These are phyloP conservation scores for Cryptococcus sp. DNA, from an alignment of 1,284 basidiomycete species.

Conservation along the genomic window DNA sequence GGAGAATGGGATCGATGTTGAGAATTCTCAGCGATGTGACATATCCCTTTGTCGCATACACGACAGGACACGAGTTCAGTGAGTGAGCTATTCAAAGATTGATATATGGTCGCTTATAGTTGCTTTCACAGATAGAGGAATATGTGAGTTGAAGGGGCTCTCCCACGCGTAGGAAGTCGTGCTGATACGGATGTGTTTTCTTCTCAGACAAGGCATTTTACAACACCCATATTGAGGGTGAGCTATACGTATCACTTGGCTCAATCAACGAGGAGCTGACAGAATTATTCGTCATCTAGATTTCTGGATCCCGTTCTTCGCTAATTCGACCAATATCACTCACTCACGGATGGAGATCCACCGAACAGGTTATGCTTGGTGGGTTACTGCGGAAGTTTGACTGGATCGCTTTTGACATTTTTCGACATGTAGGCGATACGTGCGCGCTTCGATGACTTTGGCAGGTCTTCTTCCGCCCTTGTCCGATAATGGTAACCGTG, in stretches of 20 bases:
- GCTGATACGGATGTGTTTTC: constrained; percentile 5
- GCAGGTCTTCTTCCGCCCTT: constrained; percentile 93
- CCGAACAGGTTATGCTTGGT: constrained; percentile 92
- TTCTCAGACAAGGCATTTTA: constrained; percentile 64
- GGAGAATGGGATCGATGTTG: constrained; percentile 91
- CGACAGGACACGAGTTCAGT: constrained; percentile 89
- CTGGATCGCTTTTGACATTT: constrained; percentile 7
- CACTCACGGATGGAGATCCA: constrained; percentile 97
- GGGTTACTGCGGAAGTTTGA: constrained; percentile 40
- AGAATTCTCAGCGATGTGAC: constrained; percentile 92
- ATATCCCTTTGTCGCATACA: constrained; percentile 96
- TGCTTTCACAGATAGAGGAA: constrained; percentile 42
- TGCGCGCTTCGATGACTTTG: constrained; percentile 95
- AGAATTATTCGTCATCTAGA: constrained; percentile 58
- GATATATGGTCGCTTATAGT: constrained; percentile 16
- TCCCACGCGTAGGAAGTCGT: constrained; percentile 59
- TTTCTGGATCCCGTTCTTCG: constrained; percentile 99
- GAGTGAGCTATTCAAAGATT: constrained; percentile 15
- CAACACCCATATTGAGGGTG: constrained; percentile 83
- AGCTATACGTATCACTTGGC: constrained; percentile 12
- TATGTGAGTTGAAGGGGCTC: constrained; percentile 65
- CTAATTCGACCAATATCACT: constrained; percentile 98
- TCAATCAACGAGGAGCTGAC: neutral
- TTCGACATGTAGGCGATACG: constrained; percentile 50
- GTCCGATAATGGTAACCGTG: constrained; percentile 83